These are phyloP conservation scores for Cryomyces antarcticus DNA, from an alignment of 495 filamentous ascomycete species.

Conservation along the genomic window DNA sequence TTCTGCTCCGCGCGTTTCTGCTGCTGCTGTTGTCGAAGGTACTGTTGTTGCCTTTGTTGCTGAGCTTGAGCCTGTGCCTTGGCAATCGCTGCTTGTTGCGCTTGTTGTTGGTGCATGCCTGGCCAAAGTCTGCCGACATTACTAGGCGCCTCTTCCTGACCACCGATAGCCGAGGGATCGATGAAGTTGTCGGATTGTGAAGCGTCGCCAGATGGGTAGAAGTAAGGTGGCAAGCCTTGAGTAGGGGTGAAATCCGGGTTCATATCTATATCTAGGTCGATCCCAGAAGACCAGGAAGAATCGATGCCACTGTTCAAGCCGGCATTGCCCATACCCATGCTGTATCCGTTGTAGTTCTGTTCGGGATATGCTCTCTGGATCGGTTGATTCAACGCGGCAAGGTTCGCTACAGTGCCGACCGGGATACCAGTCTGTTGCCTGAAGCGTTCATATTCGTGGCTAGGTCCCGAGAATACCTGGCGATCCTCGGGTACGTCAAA, in stretches of 20 bases:
- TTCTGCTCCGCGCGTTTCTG: slow-evolving; percentile 35
- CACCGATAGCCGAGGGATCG: slow-evolving; percentile 49
- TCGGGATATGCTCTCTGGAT: slow-evolving; percentile 24
- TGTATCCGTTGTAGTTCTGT: slow-evolving; percentile 26
- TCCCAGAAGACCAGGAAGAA: no score
- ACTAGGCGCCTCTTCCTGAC: slow-evolving; percentile 30
- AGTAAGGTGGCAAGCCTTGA: slow-evolving; percentile 22
- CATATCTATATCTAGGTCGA: slow-evolving; percentile 24
- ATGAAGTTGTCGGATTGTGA: slow-evolving; percentile 28
- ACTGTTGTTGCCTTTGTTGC: slow-evolving; percentile 42
- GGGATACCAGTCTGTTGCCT: slow-evolving; percentile 82
- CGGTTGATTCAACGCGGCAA: slow-evolving; percentile 28
- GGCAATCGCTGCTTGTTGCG: slow-evolving; percentile 61
- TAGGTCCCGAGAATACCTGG: slow-evolving; percentile 52
- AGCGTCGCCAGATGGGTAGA: slow-evolving; percentile 17
- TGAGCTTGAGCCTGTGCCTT: slow-evolving; percentile 43
- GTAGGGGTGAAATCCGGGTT: slow-evolving; percentile 21
- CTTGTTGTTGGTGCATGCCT: slow-evolving; percentile 80
- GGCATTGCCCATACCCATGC: slow-evolving; percentile 20
- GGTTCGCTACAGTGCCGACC: slow-evolving; percentile 43
- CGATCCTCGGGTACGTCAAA: slow-evolving; percentile 20
- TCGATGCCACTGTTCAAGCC: slow-evolving; percentile 30
- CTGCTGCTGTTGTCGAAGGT: slow-evolving; percentile 38
- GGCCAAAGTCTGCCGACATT: slow-evolving; percentile 58
- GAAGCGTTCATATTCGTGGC: slow-evolving; percentile 80